A percentile compares a stretch with the other conserved stretches of the same genome.
Conservation (phyloP, 1,284 basidiomycete species). For the Austroboletus niveus region DNA sequence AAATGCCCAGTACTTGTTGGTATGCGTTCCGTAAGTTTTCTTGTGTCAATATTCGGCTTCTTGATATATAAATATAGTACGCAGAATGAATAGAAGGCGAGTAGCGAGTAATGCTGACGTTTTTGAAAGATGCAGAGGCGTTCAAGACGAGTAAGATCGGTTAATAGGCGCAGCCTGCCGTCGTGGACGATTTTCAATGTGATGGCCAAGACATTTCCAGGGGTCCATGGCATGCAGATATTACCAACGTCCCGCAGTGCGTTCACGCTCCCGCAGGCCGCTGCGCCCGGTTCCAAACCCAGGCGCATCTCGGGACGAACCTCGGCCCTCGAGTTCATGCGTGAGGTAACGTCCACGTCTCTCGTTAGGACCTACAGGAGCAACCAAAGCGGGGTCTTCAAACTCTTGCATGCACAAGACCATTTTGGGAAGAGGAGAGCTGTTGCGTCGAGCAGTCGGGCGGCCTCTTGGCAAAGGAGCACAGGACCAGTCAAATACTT, state of each 20-base stretch:
- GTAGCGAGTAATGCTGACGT: slow-evolving; percentile 22
- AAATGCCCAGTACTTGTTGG: slow-evolving; percentile 26
- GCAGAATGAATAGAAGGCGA: slow-evolving; percentile 31
- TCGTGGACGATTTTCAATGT: slow-evolving; percentile 13
- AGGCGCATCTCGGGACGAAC: slow-evolving; percentile 41
- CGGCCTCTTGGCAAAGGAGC: slow-evolving; percentile 43
- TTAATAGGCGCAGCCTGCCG: slow-evolving; percentile 30
- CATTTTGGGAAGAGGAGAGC: slow-evolving; percentile 50
- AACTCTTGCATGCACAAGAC: slow-evolving; percentile 32
- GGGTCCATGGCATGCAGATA: neutral
- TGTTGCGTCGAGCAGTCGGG: slow-evolving; percentile 44
- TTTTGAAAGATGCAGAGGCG: slow-evolving; percentile 27
- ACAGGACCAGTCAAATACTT: slow-evolving; percentile 39
- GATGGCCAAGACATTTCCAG: slow-evolving; percentile 1
- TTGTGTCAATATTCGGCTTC: slow-evolving; percentile 28
- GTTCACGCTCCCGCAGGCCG: slow-evolving; percentile 52
- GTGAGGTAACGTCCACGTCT: slow-evolving; percentile 47
- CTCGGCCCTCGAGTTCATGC: slow-evolving; percentile 46
- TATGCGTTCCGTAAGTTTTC: slow-evolving; percentile 37
- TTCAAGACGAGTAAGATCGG: slow-evolving; percentile 10
- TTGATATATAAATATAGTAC: slow-evolving; percentile 41
- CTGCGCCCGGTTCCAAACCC: slow-evolving; percentile 58
- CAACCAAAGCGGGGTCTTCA: slow-evolving; percentile 34
- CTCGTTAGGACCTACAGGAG: slow-evolving; percentile 20
- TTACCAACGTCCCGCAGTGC: slow-evolving; percentile 35